Conservation (phyloP, 352 stramenopile species). For the Phytopythium litorale region DNA sequence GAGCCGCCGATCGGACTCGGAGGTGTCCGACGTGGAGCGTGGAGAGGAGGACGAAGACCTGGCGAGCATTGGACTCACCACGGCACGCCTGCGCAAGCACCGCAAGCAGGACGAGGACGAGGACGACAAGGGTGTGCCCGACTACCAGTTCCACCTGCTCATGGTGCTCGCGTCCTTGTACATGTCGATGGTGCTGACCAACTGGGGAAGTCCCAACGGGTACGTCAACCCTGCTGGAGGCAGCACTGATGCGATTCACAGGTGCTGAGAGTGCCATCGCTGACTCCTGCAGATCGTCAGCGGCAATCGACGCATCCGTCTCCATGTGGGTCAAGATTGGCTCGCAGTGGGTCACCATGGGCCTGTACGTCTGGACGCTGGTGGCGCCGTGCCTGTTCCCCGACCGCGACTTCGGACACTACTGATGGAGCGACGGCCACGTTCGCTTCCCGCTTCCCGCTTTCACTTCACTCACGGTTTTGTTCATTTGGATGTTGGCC, state of each 20-base stretch:
- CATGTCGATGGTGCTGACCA: slow-evolving; percentile 83
- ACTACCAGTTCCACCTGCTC: slow-evolving; percentile 73
- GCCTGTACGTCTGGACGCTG: slow-evolving; percentile 94
- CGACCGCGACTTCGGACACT: slow-evolving; percentile 84
- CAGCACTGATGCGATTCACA: neutral
- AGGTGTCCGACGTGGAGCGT: slow-evolving; percentile 1
- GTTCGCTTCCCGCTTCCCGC: neutral
- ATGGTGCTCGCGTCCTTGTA: slow-evolving; percentile 77
- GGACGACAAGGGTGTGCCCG: slow-evolving; percentile 26
- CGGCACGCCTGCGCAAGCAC: slow-evolving; percentile 10
- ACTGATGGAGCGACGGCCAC: slow-evolving; percentile 6
- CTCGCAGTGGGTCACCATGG: slow-evolving; percentile 89
- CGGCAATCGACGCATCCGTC: slow-evolving; percentile 46
- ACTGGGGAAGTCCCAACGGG: slow-evolving; percentile 64
- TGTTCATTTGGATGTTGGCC: neutral
- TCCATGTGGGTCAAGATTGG: slow-evolving; percentile 95
- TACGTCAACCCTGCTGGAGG: slow-evolving; percentile 14
- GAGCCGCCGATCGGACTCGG: slow-evolving; percentile 5
- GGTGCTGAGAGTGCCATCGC: neutral
- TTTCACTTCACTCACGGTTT: neutral
- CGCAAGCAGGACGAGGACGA: slow-evolving; percentile 8
- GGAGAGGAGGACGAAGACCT: slow-evolving; percentile 28
- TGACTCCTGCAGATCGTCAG: slow-evolving; percentile 23
- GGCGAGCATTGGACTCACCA: slow-evolving; percentile 21
- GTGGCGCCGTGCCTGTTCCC: slow-evolving; percentile 90